Evolutionary conservation across 495 filamentous ascomycete species (phyloP).

Genomic region (Massariosphaeria phaeospora): DNA sequence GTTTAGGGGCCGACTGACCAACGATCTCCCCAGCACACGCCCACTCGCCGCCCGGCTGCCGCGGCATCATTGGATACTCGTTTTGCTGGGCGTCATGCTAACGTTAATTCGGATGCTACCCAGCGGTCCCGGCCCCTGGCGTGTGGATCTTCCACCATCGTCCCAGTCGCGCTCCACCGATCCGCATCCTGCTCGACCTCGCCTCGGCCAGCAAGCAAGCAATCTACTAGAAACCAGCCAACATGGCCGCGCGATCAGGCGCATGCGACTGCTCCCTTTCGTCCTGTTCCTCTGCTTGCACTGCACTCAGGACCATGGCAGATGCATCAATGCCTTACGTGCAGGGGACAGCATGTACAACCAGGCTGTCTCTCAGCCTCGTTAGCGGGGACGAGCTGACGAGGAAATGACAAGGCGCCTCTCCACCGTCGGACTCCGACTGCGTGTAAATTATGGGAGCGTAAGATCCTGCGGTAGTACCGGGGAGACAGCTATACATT

Average conservation of each 20-base stretch:
- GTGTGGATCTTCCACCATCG: no score
- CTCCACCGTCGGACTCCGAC: no score
- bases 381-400: no score
- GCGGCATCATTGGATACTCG: background rate
- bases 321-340: background rate
- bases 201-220: background rate
- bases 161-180: background rate
- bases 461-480: no score
- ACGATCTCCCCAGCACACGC: conserved; percentile 6
- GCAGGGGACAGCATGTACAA: background rate
- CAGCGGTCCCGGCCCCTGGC: no score
- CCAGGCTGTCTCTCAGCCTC: background rate
- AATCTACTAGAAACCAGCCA: conserved; percentile 1
- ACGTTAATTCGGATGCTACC: background rate
- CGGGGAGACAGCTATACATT: no score
- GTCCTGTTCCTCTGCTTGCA: no score
- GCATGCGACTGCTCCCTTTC: no score
- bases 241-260: no score
- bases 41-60: background rate
- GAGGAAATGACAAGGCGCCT: no score
- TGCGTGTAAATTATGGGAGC: no score
- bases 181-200: background rate
- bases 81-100: background rate
- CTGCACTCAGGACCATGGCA: no score
- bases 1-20: background rate